Conservation (phyloP, 768 basidiomycete species). For the Suillus brevipes region DNA sequence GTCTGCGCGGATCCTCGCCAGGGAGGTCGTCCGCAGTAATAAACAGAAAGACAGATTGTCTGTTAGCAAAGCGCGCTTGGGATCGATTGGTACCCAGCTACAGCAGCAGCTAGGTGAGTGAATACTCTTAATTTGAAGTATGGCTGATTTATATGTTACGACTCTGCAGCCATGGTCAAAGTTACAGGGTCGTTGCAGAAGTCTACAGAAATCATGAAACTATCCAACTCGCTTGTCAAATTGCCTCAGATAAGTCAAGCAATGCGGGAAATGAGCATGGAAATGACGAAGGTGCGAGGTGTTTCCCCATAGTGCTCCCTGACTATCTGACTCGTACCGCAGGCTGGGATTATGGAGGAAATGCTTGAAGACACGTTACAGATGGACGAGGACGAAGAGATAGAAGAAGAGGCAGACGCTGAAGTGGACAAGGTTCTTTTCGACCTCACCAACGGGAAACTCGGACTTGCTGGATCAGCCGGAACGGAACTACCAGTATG, state of each 20-base stretch:
- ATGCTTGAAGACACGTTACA: constrained; percentile 95
- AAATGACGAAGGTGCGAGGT: constrained; percentile 90
- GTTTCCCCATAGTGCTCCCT: background rate
- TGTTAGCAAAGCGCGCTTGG: constrained; percentile 89
- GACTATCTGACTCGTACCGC: constrained; percentile 11
- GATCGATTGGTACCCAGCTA: constrained; percentile 87
- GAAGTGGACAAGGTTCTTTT: constrained; percentile 97
- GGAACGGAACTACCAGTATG: constrained; percentile 75
- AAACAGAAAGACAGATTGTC: constrained; percentile 93
- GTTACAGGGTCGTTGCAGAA: constrained; percentile 98
- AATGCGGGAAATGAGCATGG: constrained; percentile 99
- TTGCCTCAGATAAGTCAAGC: constrained; percentile 89
- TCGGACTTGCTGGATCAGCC: constrained; percentile 82
- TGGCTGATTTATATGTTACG: constrained; percentile 6
- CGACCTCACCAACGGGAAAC: constrained; percentile 92
- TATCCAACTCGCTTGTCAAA: constrained; percentile 89
- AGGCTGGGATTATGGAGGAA: constrained; percentile 98
- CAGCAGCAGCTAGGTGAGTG: constrained; percentile 85
- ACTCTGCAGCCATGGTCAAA: constrained; percentile 80
- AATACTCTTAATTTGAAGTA: background rate
- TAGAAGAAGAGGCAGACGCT: constrained; percentile 95
- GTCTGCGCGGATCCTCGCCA: constrained; percentile 88
- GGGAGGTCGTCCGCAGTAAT: constrained; percentile 90
- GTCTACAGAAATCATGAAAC: constrained; percentile 98
- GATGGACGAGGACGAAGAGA: constrained; percentile 90